These are phyloP conservation scores for Xylaria castorea DNA, from an alignment of 495 filamentous ascomycete species.

Conservation along the genomic window DNA sequence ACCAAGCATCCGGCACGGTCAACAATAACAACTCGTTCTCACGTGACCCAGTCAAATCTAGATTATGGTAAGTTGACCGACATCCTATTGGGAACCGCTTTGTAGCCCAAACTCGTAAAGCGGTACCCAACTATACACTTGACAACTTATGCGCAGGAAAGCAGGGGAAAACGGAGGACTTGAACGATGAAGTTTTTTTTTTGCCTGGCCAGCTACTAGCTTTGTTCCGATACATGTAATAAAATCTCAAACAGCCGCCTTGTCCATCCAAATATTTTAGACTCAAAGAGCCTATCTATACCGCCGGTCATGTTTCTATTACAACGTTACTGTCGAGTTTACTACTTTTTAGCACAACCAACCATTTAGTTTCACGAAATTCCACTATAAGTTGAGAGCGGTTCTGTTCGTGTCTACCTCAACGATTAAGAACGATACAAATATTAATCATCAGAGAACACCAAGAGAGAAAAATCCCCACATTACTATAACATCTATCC, in stretches of 20 bases:
- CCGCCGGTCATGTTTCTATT: not conserved
- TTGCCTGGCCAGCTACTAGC: not conserved
- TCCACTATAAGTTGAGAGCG: not conserved
- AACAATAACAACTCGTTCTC: not conserved
- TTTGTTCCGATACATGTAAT: not conserved
- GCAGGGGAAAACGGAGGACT: not conserved
- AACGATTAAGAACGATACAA: not conserved
- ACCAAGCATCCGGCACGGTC: not conserved
- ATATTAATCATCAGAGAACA: not conserved
- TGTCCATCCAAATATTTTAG: not conserved
- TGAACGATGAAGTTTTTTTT: not conserved
- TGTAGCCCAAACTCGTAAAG: not conserved
- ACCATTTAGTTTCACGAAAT: not conserved
- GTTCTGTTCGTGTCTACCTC: not conserved
- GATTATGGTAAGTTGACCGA: not conserved
- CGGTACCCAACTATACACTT: not conserved
- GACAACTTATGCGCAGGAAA: not conserved
- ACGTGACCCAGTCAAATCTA: not conserved
- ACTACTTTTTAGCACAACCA: not conserved
- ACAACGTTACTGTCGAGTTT: not conserved
- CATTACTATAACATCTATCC: not conserved
- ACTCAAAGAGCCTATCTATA: not conserved
- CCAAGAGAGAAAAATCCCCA: not conserved
- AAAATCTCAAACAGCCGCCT: not conserved
- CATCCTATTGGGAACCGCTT: not conserved